These are phyloP conservation scores for Kwoniella shandongensis DNA, from an alignment of 768 basidiomycete species.

Conservation along the genomic window DNA sequence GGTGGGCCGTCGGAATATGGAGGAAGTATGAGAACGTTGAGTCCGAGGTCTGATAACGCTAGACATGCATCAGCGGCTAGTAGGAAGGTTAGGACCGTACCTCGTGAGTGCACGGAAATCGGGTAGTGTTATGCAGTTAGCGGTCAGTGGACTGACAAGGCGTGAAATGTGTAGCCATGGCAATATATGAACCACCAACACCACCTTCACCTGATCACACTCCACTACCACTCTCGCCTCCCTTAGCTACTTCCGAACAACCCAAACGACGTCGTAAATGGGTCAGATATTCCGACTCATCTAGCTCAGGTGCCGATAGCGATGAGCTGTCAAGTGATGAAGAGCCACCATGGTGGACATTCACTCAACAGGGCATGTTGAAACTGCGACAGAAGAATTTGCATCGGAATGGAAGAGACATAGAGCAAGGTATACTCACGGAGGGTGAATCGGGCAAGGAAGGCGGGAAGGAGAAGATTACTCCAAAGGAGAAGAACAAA, in stretches of 20 bases:
- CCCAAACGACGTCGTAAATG: constrained; percentile 24
- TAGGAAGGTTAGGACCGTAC: constrained; percentile 38
- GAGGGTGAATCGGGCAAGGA: constrained; percentile 18
- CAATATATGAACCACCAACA: constrained; percentile 36
- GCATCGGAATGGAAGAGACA: constrained; percentile 6
- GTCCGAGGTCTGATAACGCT: background rate
- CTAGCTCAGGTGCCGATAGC: constrained; percentile 20
- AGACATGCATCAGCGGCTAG: constrained; percentile 9
- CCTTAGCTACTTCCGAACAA: background rate
- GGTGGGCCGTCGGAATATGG: background rate
- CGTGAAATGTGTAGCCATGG: constrained; percentile 28
- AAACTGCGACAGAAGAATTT: constrained; percentile 32
- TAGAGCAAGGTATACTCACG: constrained; percentile 11
- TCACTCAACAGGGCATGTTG: constrained; percentile 37
- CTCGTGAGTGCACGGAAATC: too few species aligned
- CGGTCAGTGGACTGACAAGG: too few species aligned
- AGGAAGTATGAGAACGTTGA: constrained; percentile 3
- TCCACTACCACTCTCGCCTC: constrained; percentile 3
- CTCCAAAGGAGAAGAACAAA: constrained; percentile 5
- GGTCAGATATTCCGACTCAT: constrained; percentile 28
- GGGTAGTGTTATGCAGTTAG: too few species aligned
- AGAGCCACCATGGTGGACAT: constrained; percentile 46
- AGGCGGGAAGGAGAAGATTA: constrained; percentile 1
- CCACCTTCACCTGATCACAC: constrained; percentile 24
- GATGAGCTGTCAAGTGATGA: constrained; percentile 27